A percentile compares a stretch with the other conserved stretches of the same genome.
phyloP scores from a whole-genome alignment of 805 yeast species.

The Sugiyamaella qingdaonensis region DNA sequence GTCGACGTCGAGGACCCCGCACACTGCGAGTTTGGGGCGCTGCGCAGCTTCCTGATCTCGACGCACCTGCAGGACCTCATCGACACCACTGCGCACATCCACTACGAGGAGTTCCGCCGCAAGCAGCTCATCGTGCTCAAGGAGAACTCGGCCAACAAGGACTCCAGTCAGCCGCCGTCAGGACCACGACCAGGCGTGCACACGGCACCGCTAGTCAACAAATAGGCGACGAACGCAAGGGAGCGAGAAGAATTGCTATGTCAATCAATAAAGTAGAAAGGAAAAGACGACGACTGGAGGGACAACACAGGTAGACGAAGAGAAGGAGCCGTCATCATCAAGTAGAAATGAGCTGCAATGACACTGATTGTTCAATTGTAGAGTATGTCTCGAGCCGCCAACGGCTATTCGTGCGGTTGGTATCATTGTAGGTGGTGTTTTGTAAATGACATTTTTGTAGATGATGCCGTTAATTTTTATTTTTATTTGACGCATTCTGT shows the following conservation, averaged over 20 bases:
- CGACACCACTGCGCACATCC: conserved; percentile 82
- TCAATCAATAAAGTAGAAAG: neutral
- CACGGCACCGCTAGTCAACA: neutral
- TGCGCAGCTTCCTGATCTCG: conserved; percentile 90
- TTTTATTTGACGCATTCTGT: no score
- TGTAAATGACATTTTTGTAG: no score
- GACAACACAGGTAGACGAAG: no score
- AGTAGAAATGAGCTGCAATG: no score
- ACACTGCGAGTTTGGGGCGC: conserved; percentile 92
- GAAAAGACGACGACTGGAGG: no score
- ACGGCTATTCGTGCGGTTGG: no score
- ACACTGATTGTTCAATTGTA: no score
- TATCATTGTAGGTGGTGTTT: no score
- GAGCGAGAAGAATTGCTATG: neutral
- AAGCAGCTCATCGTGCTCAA: conserved; percentile 91
- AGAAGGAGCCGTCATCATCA: no score
- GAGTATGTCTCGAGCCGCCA: no score
- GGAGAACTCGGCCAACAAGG: conserved; percentile 50
- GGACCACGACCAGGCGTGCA: conserved; percentile 1
- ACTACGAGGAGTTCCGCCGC: conserved; percentile 89
- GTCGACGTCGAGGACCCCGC: conserved; percentile 90
- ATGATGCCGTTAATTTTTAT: no score
- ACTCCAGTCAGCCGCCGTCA: neutral
- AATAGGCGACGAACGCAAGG: neutral
- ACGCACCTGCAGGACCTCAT: conserved; percentile 94